Evolutionary conservation across 1,139 yeast genomes (phyloP).

Genomic region (Sugiyamaella xylanicola): DNA sequence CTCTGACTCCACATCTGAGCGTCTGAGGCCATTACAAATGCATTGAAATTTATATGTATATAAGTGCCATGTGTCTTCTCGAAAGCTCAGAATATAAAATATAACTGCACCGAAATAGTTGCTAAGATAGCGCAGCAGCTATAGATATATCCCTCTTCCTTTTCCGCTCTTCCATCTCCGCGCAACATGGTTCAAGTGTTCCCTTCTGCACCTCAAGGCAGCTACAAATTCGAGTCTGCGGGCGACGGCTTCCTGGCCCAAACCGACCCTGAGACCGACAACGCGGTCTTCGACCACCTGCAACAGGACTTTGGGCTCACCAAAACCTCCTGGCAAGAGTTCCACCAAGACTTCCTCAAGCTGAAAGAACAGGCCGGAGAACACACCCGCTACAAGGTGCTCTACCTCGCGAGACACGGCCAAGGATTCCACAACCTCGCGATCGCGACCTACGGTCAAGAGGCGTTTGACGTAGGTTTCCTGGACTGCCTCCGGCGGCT

Average conservation of each 20-base stretch:
- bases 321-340: conserved; percentile 49
- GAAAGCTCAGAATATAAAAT: too few species aligned
- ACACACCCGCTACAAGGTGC: conserved; percentile 53
- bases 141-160: too few species aligned
- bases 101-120: too few species aligned
- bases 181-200: background rate
- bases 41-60: too few species aligned
- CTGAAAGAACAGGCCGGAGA: conserved; percentile 46
- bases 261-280: conserved; percentile 49
- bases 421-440: conserved; percentile 75
- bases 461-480: conserved; percentile 48
- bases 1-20: too few species aligned
- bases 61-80: too few species aligned
- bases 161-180: too few species aligned
- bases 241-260: conserved; percentile 54
- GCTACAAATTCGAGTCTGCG: conserved; percentile 1
- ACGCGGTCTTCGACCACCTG: conserved; percentile 48
- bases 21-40: too few species aligned
- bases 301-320: conserved; percentile 25
- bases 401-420: conserved; percentile 73
- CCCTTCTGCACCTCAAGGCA: background rate
- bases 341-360: conserved; percentile 42
- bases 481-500: too few species aligned
- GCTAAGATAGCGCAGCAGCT: too few species aligned
- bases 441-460: conserved; percentile 56